phyloP scores from a whole-genome alignment of 352 stramenopile genomes.

The Phytophthora ohioensis region DNA sequence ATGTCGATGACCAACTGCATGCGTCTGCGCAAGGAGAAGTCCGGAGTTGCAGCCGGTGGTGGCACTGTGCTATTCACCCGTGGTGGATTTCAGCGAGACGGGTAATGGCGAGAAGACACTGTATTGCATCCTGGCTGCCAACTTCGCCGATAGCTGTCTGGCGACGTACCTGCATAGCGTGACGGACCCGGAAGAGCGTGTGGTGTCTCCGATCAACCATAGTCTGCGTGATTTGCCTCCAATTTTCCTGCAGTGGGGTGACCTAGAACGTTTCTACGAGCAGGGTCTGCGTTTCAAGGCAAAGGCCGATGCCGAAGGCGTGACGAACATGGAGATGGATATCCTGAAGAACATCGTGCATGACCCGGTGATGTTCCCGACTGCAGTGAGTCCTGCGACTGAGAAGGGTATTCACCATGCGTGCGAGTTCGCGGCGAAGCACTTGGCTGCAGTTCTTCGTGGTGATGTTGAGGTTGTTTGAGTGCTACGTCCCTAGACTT shows the following conservation, averaged over 20 bases:
- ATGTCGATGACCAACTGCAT: constrained; percentile 47
- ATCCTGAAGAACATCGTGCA: constrained; percentile 46
- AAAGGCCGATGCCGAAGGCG: constrained; percentile 33
- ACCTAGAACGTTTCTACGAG: constrained; percentile 41
- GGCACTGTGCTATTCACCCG: constrained; percentile 36
- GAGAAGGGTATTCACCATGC: constrained; percentile 34
- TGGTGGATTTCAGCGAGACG: constrained; percentile 36
- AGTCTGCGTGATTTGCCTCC: constrained; percentile 41
- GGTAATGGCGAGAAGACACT: constrained; percentile 34
- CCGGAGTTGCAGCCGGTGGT: constrained; percentile 29
- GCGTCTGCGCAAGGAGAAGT: constrained; percentile 35
- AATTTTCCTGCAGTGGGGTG: constrained; percentile 46
- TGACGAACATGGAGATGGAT: constrained; percentile 49
- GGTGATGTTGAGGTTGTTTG: too few relatives aligned
- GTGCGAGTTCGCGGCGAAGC: constrained; percentile 34
- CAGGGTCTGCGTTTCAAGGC: constrained; percentile 40
- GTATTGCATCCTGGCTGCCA: constrained; percentile 33
- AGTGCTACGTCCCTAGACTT: too few relatives aligned
- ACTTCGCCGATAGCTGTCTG: constrained; percentile 37
- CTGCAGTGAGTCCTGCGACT: constrained; percentile 36
- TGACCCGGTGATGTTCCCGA: constrained; percentile 37
- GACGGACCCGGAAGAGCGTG: constrained; percentile 29
- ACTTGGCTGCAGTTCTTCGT: constrained; percentile 23
- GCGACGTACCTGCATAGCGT: constrained; percentile 28
- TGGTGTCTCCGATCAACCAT: constrained; percentile 46